Evolutionary conservation across 305 asterid species (phyloP).

Genomic region (Rubia peregrina): DNA sequence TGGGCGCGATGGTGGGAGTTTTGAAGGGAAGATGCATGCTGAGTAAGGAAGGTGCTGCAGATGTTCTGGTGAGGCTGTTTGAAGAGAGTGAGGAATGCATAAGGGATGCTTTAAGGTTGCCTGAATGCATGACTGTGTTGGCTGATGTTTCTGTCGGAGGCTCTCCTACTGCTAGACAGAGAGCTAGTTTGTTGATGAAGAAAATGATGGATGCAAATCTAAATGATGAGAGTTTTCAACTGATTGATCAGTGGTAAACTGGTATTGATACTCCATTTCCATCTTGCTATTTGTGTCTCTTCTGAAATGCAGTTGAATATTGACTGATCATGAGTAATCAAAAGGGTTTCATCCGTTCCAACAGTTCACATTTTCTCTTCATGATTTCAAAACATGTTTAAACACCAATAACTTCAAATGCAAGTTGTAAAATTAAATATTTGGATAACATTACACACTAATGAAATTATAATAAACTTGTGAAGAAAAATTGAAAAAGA

Average conservation of each 20-base stretch:
- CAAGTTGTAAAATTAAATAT: too few relatives aligned
- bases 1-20: conserved; percentile 37
- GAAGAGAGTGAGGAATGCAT: conserved; percentile 58
- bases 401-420: too few relatives aligned
- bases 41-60: conserved; percentile 70
- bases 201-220: conserved; percentile 46
- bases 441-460: too few relatives aligned
- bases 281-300: neutral
- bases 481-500: too few relatives aligned
- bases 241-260: conserved; percentile 16
- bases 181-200: conserved; percentile 53
- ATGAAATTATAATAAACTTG: too few relatives aligned
- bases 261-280: neutral
- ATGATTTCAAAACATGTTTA: too few relatives aligned
- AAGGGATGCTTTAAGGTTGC: conserved; percentile 38
- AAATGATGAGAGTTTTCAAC: conserved; percentile 8
- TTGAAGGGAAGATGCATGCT: conserved; percentile 49
- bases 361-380: too few relatives aligned
- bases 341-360: too few relatives aligned
- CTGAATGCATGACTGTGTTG: conserved; percentile 48
- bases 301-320: neutral
- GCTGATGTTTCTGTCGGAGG: conserved; percentile 71
- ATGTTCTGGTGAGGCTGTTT: conserved; percentile 51
- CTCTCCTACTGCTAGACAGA: conserved; percentile 58
- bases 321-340: too few relatives aligned